Conservation (phyloP, 2,329 filamentous ascomycete species). For the Torrubiella hemipterigena region DNA sequence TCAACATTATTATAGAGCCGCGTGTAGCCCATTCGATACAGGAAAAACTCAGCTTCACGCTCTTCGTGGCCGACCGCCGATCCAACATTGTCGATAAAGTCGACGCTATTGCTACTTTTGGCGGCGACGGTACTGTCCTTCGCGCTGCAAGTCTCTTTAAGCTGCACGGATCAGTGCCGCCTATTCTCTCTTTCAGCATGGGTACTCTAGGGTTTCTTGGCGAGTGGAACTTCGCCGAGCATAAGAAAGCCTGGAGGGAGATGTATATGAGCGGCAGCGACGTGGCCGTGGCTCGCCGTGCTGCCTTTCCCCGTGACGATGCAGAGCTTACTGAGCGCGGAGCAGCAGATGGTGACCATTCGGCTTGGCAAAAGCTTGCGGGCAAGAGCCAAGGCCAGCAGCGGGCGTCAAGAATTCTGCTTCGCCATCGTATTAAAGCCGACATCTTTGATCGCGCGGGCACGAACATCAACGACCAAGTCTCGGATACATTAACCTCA, state of each 20-base stretch:
- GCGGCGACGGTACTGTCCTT: slow-evolving; percentile 85
- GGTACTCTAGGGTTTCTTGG: slow-evolving; percentile 89
- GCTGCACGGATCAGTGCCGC: slow-evolving; percentile 68
- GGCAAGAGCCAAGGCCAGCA: slow-evolving; percentile 72
- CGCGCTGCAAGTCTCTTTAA: slow-evolving; percentile 63
- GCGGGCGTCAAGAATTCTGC: slow-evolving; percentile 66
- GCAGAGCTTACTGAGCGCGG: slow-evolving; percentile 7
- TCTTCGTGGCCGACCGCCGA: slow-evolving; percentile 47
- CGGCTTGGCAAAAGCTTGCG: slow-evolving; percentile 58
- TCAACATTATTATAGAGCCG: slow-evolving; percentile 75
- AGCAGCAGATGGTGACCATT: slow-evolving; percentile 7
- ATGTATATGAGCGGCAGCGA: slow-evolving; percentile 70
- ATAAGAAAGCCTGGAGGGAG: slow-evolving; percentile 84
- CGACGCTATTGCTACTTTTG: slow-evolving; percentile 80
- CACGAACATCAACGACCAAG: slow-evolving; percentile 40
- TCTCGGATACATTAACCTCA: slow-evolving; percentile 32
- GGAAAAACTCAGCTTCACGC: slow-evolving; percentile 56
- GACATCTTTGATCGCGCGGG: slow-evolving; percentile 67
- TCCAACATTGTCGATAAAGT: slow-evolving; percentile 62
- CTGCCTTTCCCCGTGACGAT: slow-evolving; percentile 19
- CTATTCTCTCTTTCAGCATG: slow-evolving; percentile 92
- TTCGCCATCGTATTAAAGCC: slow-evolving; percentile 78
- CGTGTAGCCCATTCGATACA: slow-evolving; percentile 63
- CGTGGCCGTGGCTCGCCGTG: slow-evolving; percentile 31
- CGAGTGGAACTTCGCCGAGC: slow-evolving; percentile 91